Conservation (phyloP, 2,329 filamentous ascomycete genomes). For the Fusarium subtropicale region DNA sequence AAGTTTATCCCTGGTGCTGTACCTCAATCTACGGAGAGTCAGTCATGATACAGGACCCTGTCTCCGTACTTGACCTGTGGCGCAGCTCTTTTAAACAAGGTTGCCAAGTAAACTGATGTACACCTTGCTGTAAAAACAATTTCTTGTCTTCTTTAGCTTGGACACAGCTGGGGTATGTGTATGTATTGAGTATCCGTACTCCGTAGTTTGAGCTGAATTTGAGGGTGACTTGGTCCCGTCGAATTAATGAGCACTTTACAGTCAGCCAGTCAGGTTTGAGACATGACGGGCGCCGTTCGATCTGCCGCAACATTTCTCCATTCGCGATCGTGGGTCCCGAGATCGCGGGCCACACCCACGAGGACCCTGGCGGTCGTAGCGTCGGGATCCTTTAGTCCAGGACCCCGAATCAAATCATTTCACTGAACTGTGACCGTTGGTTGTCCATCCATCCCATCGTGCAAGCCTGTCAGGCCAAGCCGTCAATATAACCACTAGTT, state of each 20-base stretch:
- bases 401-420: conserved; percentile 3
- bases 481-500: conserved; percentile 13
- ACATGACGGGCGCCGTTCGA: conserved; percentile 29
- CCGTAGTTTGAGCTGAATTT: not conserved
- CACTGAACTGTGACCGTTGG: not conserved
- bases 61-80: conserved; percentile 17
- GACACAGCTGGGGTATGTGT: not conserved
- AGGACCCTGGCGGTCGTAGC: conserved; percentile 44
- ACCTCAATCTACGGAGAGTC: not conserved
- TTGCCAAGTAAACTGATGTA: not conserved
- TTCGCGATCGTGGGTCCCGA: conserved; percentile 42
- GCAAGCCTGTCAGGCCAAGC: not conserved
- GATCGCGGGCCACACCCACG: conserved; percentile 35
- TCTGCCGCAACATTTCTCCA: conserved; percentile 28
- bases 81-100: not conserved
- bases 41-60: conserved; percentile 5
- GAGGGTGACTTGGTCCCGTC: not conserved
- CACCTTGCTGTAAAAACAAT: not conserved
- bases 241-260: not conserved
- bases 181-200: not conserved
- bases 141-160: not conserved
- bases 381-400: conserved; percentile 33
- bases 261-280: conserved; percentile 9
- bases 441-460: not conserved
- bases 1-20: conserved; percentile 23